Evolutionary conservation across 2,329 filamentous ascomycete species (phyloP).

Genomic region (Aspergillus pseudoglaucus): DNA sequence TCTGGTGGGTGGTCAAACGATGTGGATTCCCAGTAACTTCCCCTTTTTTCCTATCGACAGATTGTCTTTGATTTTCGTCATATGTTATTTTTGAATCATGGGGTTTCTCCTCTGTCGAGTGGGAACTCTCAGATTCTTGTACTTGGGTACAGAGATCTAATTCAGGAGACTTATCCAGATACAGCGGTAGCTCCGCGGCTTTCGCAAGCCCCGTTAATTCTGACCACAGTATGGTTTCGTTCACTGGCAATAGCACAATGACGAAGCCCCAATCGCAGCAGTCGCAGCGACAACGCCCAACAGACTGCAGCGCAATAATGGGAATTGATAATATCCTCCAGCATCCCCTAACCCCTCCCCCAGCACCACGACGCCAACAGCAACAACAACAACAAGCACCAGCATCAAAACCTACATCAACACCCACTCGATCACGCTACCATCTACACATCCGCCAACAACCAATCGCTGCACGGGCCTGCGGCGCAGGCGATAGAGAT

Average conservation of each 20-base stretch:
- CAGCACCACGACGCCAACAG: constrained; percentile 10
- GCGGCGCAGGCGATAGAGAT: constrained; percentile 42
- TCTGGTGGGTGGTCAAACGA: constrained; percentile 20
- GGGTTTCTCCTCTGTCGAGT: neutral
- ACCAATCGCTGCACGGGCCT: constrained; percentile 40
- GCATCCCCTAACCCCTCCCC: constrained; percentile 17
- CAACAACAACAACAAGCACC: constrained; percentile 3
- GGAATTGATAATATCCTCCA: constrained; percentile 35
- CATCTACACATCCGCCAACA: constrained; percentile 42
- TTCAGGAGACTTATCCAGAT: constrained; percentile 9
- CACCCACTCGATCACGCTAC: constrained; percentile 22
- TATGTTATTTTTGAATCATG: neutral
- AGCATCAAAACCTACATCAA: constrained; percentile 15
- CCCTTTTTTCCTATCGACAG: constrained; percentile 7
- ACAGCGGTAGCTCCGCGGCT: constrained; percentile 21
- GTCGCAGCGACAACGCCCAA: constrained; percentile 6
- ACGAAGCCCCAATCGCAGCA: constrained; percentile 8
- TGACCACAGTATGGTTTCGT: constrained; percentile 18
- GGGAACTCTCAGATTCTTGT: neutral
- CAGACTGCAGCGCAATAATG: constrained; percentile 25
- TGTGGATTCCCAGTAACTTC: constrained; percentile 27
- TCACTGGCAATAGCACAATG: constrained; percentile 6
- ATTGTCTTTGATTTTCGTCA: neutral
- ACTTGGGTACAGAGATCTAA: constrained; percentile 10
- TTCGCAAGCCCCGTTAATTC: constrained; percentile 24